Evolutionary conservation across 768 basidiomycete species (phyloP).

Genomic region (Sporobolomyces phaffii): DNA sequence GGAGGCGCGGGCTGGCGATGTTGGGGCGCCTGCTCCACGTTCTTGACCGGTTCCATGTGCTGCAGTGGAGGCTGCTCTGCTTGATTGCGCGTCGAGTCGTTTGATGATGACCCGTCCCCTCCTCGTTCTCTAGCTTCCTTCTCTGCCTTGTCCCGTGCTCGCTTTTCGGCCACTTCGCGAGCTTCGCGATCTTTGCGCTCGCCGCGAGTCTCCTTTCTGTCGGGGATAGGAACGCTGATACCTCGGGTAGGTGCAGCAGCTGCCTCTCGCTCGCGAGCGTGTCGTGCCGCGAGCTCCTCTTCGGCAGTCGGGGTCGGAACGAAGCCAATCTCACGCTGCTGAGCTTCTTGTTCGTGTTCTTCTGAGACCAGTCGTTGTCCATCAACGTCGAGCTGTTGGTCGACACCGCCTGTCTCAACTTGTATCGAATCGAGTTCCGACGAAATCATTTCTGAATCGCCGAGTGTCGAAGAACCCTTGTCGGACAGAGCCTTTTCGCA

Average conservation of each 20-base stretch:
- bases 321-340: background rate
- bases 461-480: no score
- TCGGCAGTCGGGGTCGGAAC: background rate
- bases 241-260: conserved; percentile 6
- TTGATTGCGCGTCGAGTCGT: background rate
- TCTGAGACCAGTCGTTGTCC: no score
- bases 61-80: background rate
- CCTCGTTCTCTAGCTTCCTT: background rate
- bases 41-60: background rate
- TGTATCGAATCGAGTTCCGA: no score
- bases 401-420: no score
- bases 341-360: background rate
- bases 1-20: background rate
- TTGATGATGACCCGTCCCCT: background rate
- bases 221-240: background rate
- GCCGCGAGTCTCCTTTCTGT: conserved; percentile 22
- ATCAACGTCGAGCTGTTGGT: no score
- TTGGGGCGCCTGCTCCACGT: background rate
- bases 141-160: background rate
- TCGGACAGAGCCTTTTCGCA: no score
- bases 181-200: conserved; percentile 31
- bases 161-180: conserved; percentile 8
- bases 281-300: background rate
- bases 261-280: conserved; percentile 2
- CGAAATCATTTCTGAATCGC: no score